Percentiles rank a stretch among this genome's conserved stretches.
These are phyloP conservation scores for Sordariomycetes sp. DNA, from an alignment of 2,329 filamentous ascomycete genomes.

Conservation along the genomic window DNA sequence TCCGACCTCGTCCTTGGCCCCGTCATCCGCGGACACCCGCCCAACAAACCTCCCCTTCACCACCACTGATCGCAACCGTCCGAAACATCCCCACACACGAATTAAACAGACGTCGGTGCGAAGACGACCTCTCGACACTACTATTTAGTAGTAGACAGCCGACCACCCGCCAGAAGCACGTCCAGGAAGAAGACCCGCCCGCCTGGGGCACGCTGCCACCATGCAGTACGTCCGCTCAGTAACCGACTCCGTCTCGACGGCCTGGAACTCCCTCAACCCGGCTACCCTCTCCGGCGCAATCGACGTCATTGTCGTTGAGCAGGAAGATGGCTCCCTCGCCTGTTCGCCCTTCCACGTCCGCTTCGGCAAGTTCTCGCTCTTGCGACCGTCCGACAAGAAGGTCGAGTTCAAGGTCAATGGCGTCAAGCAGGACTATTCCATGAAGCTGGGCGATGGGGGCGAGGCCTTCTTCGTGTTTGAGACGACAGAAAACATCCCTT, in stretches of 20 bases:
- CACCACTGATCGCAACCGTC: no score
- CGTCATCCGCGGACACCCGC: no score
- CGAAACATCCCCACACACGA: no score
- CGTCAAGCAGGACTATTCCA: conserved; percentile 82
- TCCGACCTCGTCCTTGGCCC: no score
- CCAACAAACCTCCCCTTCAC: no score
- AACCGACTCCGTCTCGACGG: conserved; percentile 91
- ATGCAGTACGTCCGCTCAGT: conserved; percentile 99
- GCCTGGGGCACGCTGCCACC: no score
- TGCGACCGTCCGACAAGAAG: conserved; percentile 96
- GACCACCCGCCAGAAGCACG: no score
- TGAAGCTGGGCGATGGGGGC: conserved; percentile 96
- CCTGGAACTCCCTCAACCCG: conserved; percentile 99
- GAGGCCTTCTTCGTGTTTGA: conserved; percentile 99
- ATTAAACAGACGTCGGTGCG: no score
- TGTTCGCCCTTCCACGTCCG: conserved; percentile 98
- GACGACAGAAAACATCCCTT: conserved; percentile 85
- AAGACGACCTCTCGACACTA: no score
- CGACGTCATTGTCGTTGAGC: conserved; percentile 96
- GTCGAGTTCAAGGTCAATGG: conserved; percentile 97
- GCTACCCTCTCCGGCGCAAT: conserved; percentile 95
- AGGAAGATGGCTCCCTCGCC: conserved; percentile 78
- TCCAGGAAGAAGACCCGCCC: no score
- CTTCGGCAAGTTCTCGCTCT: conserved; percentile 94
- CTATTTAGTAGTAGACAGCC: no score